Conservation (phyloP, 2,329 filamentous ascomycete species). For the Curvularia spicifera region DNA sequence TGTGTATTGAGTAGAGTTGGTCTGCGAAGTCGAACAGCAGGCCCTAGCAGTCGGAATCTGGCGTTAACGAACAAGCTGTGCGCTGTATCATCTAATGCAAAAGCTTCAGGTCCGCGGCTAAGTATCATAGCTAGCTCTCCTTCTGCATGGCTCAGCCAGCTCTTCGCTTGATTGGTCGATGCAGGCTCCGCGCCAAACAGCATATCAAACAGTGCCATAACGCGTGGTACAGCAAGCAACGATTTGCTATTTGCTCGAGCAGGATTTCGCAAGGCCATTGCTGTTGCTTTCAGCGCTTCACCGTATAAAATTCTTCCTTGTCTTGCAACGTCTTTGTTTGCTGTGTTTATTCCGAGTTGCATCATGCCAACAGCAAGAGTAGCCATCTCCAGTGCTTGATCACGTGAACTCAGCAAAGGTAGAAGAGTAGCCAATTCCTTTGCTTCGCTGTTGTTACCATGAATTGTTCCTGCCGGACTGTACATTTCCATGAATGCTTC, state of each 20-base stretch:
- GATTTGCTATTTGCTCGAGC: conserved; percentile 28
- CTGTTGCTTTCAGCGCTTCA: conserved; percentile 32
- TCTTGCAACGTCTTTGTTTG: conserved; percentile 23
- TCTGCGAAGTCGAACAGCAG: conserved; percentile 46
- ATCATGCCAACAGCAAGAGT: conserved; percentile 35
- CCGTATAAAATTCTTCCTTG: conserved; percentile 38
- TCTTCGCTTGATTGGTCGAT: conserved; percentile 29
- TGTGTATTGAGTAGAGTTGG: conserved; percentile 38
- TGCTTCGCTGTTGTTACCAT: conserved; percentile 14
- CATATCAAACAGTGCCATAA: conserved; percentile 37
- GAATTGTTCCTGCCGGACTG: conserved; percentile 16
- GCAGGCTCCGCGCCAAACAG: conserved; percentile 37
- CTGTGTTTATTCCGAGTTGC: conserved; percentile 27
- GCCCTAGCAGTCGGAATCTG: conserved; percentile 29
- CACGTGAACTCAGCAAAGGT: conserved; percentile 25
- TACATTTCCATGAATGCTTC: conserved; percentile 34
- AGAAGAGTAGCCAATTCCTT: conserved; percentile 26
- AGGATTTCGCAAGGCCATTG: conserved; percentile 27
- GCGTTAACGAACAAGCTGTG: conserved; percentile 34
- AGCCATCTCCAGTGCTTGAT: conserved; percentile 34
- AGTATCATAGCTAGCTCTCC: conserved; percentile 36
- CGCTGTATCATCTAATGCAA: conserved; percentile 22
- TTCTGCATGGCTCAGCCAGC: conserved; percentile 39
- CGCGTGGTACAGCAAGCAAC: conserved; percentile 35
- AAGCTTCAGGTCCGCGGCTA: conserved; percentile 27